Percentiles rank a stretch among this genome's conserved stretches.
Evolutionary conservation across 305 asterid species (phyloP).

Genomic region (Coffea humblotiana): DNA sequence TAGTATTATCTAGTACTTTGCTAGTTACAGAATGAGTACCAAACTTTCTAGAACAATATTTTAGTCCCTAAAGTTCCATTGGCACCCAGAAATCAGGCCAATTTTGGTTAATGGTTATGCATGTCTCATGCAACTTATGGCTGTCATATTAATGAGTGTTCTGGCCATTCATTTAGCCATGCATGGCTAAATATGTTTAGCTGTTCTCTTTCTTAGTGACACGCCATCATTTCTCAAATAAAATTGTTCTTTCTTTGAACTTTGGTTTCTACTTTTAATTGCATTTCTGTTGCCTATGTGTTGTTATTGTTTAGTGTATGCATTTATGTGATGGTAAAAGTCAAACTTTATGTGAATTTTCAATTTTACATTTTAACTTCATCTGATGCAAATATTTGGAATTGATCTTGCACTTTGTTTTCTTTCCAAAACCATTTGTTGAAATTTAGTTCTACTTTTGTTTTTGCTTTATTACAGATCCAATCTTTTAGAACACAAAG

Average conservation of each 20-base stretch:
- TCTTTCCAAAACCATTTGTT: background rate
- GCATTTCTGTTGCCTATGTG: background rate
- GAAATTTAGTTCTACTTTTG: background rate
- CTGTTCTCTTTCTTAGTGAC: background rate
- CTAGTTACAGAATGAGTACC: background rate
- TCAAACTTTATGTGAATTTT: no score
- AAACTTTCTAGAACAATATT: background rate
- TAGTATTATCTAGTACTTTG: background rate
- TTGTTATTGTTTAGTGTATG: background rate
- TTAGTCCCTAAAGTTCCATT: background rate
- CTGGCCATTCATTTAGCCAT: background rate
- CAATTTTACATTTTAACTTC: no score
- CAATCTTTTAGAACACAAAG: constrained; percentile 45
- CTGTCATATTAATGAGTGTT: background rate
- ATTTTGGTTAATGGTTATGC: background rate
- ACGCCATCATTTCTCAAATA: background rate
- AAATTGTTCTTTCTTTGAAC: background rate
- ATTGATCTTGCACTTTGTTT: no score
- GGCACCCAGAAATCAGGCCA: background rate
- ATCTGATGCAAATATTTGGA: no score
- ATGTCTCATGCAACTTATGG: background rate
- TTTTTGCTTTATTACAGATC: constrained; percentile 41
- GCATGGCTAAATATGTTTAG: background rate
- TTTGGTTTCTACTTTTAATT: no score
- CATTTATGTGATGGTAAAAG: background rate